Evolutionary conservation across 495 filamentous ascomycete genomes (phyloP).

Genomic region (Aspergillus carlsbadensis): DNA sequence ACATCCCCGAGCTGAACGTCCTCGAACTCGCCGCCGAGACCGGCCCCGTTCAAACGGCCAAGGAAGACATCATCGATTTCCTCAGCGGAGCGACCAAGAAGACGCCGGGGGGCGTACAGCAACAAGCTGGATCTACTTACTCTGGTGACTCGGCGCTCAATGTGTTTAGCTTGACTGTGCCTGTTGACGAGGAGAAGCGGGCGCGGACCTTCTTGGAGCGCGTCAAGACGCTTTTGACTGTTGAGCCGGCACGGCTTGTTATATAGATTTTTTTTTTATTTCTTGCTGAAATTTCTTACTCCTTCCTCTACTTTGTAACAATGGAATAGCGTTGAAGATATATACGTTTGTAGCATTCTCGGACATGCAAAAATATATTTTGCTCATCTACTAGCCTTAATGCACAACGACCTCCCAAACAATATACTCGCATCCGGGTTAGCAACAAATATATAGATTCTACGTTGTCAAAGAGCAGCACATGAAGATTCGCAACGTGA

Average conservation of each 20-base stretch:
- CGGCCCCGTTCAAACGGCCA: slow-evolving; percentile 27
- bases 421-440: too few species aligned
- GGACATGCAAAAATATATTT: background rate
- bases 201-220: slow-evolving; percentile 79
- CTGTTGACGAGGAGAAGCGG: slow-evolving; percentile 73
- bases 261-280: slow-evolving; percentile 33
- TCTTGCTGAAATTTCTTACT: slow-evolving; percentile 14
- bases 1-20: slow-evolving; percentile 71
- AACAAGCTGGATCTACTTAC: background rate
- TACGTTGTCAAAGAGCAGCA: too few species aligned
- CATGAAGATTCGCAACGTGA: background rate
- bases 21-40: slow-evolving; percentile 37
- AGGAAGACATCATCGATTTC: slow-evolving; percentile 73
- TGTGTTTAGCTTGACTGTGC: slow-evolving; percentile 76
- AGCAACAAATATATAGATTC: too few species aligned
- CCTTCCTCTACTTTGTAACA: slow-evolving; percentile 10
- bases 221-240: slow-evolving; percentile 77
- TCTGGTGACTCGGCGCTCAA: slow-evolving; percentile 55
- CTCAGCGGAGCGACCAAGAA: slow-evolving; percentile 54
- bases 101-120: slow-evolving; percentile 1
- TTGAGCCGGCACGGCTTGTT: slow-evolving; percentile 77
- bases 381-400: too few species aligned
- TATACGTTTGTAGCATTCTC: slow-evolving; percentile 10
- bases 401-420: too few species aligned
- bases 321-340: slow-evolving; percentile 8